A percentile compares a stretch with the other conserved stretches of the same genome.
Conservation (phyloP, 2,329 filamentous ascomycete genomes). For the Alternaria tenuissima region DNA sequence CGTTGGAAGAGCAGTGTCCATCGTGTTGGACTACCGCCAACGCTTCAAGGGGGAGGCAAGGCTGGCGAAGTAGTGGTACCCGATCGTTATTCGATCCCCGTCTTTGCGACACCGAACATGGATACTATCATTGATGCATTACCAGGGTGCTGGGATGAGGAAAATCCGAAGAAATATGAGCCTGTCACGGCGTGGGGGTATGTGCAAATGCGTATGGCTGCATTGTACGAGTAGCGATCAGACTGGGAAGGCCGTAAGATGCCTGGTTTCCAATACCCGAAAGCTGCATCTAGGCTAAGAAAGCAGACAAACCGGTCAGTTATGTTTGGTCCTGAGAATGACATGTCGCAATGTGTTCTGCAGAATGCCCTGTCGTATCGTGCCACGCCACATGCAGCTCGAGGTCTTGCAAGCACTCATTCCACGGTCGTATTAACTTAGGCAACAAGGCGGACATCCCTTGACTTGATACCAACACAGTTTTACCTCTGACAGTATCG, state of each 20-base stretch:
- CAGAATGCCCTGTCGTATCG: not conserved
- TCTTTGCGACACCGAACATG: constrained; percentile 51
- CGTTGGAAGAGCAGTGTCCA: constrained; percentile 51
- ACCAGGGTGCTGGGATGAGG: constrained; percentile 38
- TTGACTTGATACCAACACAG: not conserved
- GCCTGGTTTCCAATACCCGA: not conserved
- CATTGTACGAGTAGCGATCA: not conserved
- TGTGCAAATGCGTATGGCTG: constrained; percentile 13
- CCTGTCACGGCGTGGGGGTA: constrained; percentile 50
- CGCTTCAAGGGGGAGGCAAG: not conserved
- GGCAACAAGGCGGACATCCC: not conserved
- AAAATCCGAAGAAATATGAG: constrained; percentile 50
- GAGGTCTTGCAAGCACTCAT: not conserved
- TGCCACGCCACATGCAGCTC: constrained; percentile 1
- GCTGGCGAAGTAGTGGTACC: constrained; percentile 35
- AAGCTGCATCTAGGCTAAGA: not conserved
- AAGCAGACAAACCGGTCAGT: not conserved
- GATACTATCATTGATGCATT: constrained; percentile 52
- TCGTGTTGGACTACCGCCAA: constrained; percentile 45
- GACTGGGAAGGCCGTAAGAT: not conserved
- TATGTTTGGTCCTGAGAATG: not conserved
- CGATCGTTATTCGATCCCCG: constrained; percentile 53
- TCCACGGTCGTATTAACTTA: not conserved
- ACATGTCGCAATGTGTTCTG: not conserved
- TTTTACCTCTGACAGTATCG: not conserved